Base-by-base conservation (phyloP, 768 basidiomycete genomes). In the Russula brevipes region DNA sequence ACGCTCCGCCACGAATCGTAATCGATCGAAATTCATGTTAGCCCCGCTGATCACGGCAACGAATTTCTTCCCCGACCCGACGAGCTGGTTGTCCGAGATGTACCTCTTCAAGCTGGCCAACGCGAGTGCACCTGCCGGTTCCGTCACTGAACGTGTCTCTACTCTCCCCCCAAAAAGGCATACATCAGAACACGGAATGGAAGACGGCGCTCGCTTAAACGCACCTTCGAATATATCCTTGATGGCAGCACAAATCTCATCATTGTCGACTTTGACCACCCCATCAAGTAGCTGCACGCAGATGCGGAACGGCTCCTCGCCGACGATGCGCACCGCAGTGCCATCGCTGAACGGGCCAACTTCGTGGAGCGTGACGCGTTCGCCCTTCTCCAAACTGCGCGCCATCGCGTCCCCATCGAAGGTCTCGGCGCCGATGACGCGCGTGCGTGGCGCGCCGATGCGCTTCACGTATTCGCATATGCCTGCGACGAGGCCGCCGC, bases 191-290 rank as follows among this genome's bases (percentile, higher is more conserved):
- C 24, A 24, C 24, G 24, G 31, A 8, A 2, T 35, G 4, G 5
- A 31, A 9, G 16, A 6, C n/a, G 5, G 33, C 5, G 6, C 33
- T 19, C 1, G 31, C 8, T 55, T 14, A 54, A 7, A 65, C 78
- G 62, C 65, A 92, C 96, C 96, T 78, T 98, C 94, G 70, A 98
- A 99, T 36, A 98, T 89, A 70, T 99, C 97, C 76, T 98, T 98
- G 77, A 98, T 98, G 5, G 94, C 94, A 7, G 97, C 97, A 72
- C 97, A 99, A 50, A 99, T 86, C 73, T 96, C 96, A 72, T 99
- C 97, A 66, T 97, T 98, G 71, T 91, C 85, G 36, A 89, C 91
- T 70, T 88, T 83, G 54, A 94, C 85, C 39, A 98, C 76, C 2
- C 83, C 86, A 68, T 98, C 94, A 19, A 98, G 75, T 42, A 91